Base-by-base conservation (phyloP, 2,329 filamentous ascomycete species). In the Drechmeria coniospora region DNA sequence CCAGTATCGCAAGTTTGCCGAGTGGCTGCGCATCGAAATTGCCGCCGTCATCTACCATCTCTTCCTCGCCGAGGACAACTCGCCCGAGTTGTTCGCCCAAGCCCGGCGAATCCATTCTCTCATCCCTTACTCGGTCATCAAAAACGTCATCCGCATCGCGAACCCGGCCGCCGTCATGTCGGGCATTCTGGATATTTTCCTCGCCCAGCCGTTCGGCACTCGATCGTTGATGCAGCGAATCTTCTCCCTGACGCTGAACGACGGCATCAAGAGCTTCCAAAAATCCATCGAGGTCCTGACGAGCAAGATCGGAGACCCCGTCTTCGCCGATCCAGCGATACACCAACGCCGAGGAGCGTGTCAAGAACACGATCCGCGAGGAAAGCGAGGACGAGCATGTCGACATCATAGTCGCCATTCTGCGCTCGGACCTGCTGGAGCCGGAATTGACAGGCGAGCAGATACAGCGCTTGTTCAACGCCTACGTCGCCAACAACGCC, bases 141-240 rank as follows among this genome's bases (percentile, higher is more conserved):
- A 98, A 60, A 94, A 95, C 47, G 83, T 93, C 25, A 95, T 98
- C 44, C 75, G 87, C 31, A 83, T 95, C 40, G 84, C 90, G 14
- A 98, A 98, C 42, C 90, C 90, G 3, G 87, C 87, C 1, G 83
- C 84, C 5, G 90, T 98, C 38, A 95, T 98, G 87, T 81, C 79
- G n/a, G 79, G 79, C 13, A 76, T 95, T 24, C 65, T 98, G 14
- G 90, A 98, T 49, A 68, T 98, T 25, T 98, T 98, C 60, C 66
- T 95, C 33, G 87, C 90, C 6, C 90, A 95, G 42, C 90, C 90
- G 0, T 92, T 95, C 35, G 87, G 87, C 13, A 68, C 86, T 1
- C 73, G 84, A 28, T 94, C 86, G 8, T 61, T 98, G 8, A 71
- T 98, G 54, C 90, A 98, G 53, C 73, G 87, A 14, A 94, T 98